These are phyloP conservation scores for Cladobotryum mycophilum DNA, from an alignment of 2,329 filamentous ascomycete species.

Conservation along the genomic window DNA sequence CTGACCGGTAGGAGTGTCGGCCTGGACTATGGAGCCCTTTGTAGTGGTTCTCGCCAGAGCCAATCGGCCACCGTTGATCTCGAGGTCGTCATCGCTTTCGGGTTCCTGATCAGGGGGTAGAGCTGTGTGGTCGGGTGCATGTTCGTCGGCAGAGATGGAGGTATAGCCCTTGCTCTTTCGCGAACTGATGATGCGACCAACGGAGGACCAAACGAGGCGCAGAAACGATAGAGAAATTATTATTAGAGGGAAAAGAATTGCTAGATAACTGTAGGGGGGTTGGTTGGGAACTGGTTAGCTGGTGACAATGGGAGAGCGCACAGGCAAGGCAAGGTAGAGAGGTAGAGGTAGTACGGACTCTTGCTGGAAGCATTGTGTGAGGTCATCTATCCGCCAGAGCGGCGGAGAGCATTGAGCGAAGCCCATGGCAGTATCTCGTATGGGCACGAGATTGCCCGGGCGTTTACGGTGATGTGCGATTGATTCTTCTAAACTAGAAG, in stretches of 20 bases:
- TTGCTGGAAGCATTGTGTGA: slow-evolving; percentile 56
- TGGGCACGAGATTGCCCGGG: not conserved
- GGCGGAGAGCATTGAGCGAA: slow-evolving; percentile 52
- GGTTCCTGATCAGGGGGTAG: slow-evolving; percentile 42
- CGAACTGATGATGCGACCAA: slow-evolving; percentile 47
- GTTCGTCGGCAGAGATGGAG: slow-evolving; percentile 39
- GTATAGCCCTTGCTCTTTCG: slow-evolving; percentile 51
- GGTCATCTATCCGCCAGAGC: slow-evolving; percentile 59
- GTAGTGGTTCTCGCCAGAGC: slow-evolving; percentile 55
- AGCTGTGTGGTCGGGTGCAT: slow-evolving; percentile 43
- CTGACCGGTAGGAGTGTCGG: slow-evolving; percentile 72
- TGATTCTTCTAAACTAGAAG: not conserved
- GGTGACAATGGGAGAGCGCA: slow-evolving; percentile 6
- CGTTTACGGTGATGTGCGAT: not conserved
- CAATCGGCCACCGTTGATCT: slow-evolving; percentile 52
- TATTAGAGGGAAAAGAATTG: slow-evolving; percentile 70
- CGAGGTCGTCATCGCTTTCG: slow-evolving; percentile 45
- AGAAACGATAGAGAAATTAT: slow-evolving; percentile 65
- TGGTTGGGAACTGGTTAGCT: too few relatives aligned
- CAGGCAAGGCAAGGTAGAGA: not conserved
- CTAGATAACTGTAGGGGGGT: slow-evolving; percentile 37
- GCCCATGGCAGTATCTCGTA: slow-evolving; percentile 18
- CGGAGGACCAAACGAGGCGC: slow-evolving; percentile 53
- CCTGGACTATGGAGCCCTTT: slow-evolving; percentile 59
- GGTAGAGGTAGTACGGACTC: slow-evolving; percentile 49